Evolutionary conservation across 2,329 filamentous ascomycete species (phyloP), one percentile per base, ranked within the genome.

Genomic region (Amauroascus niger): DNA sequence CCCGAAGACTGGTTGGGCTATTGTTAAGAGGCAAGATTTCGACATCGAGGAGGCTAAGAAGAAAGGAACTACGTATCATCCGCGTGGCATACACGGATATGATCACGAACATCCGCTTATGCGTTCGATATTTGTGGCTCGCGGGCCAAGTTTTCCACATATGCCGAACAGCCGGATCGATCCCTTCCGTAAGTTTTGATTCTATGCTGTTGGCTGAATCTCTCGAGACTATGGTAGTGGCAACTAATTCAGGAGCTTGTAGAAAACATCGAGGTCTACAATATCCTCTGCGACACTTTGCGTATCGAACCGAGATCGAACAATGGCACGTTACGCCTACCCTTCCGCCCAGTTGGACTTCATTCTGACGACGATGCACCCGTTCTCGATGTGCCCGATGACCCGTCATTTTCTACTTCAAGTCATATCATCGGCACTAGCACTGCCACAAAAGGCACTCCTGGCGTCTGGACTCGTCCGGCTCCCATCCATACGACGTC

Each of bases 221-320:
- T n/a, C n/a, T n/a, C n/a, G n/a, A n/a, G 18, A 14, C 8, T 3
- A 24, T 9, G 24, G n/a, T 26, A n/a, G 6, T 41, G 18, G 3
- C 9, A n/a, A n/a, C 48, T 59, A 55, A 59, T 46, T 26, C 22
- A 18, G 55, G 58, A 51, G 28, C 3, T 18, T 4, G 22, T 61
- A 91, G 87, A 96, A 79, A 97, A 97, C 60, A 90, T 82, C 55
- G 87, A 96, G 63, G 86, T 97, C 7, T 97, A 97, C 72, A 95
- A 95, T 64, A 87, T 97, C 58, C 71, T 97, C 43, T 96, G 91
- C 67, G 90, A 96, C 69, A 90, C 87, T 0, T 71, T 97, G 24
- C 83, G 84, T 11, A 73, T 97, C 54, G 68, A 69, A 3, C 87
- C 89, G 0, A 77, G 77, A 52, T 80, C 87, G 0, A 96, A 95